Conservation (phyloP, 176 grass and related monocot species). For the Dendrocalamus sinicus region DNA sequence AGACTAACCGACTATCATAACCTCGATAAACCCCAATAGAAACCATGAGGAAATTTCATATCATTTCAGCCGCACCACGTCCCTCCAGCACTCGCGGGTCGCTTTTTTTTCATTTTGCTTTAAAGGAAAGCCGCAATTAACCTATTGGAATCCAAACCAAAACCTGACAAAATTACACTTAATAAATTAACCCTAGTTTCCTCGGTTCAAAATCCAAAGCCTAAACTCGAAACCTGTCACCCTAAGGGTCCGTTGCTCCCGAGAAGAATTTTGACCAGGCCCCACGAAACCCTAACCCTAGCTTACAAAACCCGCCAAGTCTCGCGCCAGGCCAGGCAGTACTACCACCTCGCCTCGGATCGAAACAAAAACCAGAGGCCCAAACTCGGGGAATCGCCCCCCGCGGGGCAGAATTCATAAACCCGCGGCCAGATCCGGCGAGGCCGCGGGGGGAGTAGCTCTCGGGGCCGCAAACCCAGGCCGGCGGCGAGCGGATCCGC, state of each 20-base stretch:
- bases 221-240: background rate
- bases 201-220: background rate
- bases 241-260: background rate
- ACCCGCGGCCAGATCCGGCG: slow-evolving; percentile 31
- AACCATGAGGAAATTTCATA: background rate
- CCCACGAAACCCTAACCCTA: background rate
- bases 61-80: background rate
- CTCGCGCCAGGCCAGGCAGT: background rate
- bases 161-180: background rate
- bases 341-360: background rate
- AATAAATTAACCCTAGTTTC: background rate
- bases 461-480: background rate
- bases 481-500: slow-evolving; percentile 22
- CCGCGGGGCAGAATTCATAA: background rate
- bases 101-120: background rate
- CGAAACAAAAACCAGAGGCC: background rate
- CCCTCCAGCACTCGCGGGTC: background rate
- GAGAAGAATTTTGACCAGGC: background rate
- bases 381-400: background rate
- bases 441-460: slow-evolving; percentile 23
- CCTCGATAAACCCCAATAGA: background rate
- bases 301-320: too few species aligned
- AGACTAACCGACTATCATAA: background rate
- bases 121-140: background rate
- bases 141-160: background rate